These are phyloP conservation scores for Blastobotrys raffinosifermentans DNA, from an alignment of 1,139 yeast genomes.

Conservation along the genomic window DNA sequence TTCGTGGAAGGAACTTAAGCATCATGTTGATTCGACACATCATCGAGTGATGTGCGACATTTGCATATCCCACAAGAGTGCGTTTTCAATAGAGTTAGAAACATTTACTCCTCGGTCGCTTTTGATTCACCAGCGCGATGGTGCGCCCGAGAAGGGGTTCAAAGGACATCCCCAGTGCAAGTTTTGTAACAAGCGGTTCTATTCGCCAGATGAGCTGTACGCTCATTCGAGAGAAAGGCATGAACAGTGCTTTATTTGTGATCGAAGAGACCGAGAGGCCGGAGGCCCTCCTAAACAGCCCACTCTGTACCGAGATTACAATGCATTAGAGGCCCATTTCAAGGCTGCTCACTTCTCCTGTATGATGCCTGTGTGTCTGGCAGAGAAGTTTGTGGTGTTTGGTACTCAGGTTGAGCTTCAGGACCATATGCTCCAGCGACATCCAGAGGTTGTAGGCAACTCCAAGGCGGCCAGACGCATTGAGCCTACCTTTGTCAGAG, in stretches of 20 bases:
- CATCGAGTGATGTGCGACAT: slow-evolving; percentile 62
- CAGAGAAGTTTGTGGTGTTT: slow-evolving; percentile 86
- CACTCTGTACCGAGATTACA: slow-evolving; percentile 74
- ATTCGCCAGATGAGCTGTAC: slow-evolving; percentile 82
- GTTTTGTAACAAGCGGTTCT: slow-evolving; percentile 72
- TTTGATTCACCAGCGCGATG: slow-evolving; percentile 62
- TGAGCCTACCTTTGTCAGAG: slow-evolving; percentile 22
- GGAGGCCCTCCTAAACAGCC: slow-evolving; percentile 43
- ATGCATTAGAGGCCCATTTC: slow-evolving; percentile 70
- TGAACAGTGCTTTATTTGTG: slow-evolving; percentile 89
- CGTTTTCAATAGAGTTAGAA: slow-evolving; percentile 66
- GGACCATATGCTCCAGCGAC: slow-evolving; percentile 84
- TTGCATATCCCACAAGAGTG: slow-evolving; percentile 69
- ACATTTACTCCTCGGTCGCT: slow-evolving; percentile 59
- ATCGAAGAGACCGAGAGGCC: slow-evolving; percentile 49
- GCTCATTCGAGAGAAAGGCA: slow-evolving; percentile 79
- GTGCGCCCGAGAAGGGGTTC: slow-evolving; percentile 62
- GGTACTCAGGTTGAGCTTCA: slow-evolving; percentile 79
- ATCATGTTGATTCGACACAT: slow-evolving; percentile 62
- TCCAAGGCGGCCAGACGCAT: slow-evolving; percentile 25
- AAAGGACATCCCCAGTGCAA: slow-evolving; percentile 87
- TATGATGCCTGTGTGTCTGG: slow-evolving; percentile 74
- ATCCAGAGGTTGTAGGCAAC: slow-evolving; percentile 47
- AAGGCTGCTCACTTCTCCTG: slow-evolving; percentile 69
- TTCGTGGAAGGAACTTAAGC: slow-evolving; percentile 52